Base-by-base conservation (phyloP, 2,329 filamentous ascomycete species). In the Didymellaceae sp. region DNA sequence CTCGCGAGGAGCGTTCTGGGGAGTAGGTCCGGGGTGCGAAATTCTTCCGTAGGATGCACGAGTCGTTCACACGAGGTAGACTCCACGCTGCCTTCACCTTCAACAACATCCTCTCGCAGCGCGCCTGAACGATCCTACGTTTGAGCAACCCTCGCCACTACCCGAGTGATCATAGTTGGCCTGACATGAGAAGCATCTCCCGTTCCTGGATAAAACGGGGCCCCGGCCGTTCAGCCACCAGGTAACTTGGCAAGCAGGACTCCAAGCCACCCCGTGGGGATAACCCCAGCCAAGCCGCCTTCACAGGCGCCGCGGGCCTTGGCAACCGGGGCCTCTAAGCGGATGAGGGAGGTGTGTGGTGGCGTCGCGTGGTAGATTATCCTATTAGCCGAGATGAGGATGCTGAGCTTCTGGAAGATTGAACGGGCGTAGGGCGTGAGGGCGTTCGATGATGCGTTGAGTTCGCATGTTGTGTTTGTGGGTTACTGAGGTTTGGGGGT, bases 201-300 rank as follows among this genome's bases (percentile, higher is more conserved):
- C 30, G 32, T 28, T 44, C 31, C 41, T 44, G 41, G 17, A 25
- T 35, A 16, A 13, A 44, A 14, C 11, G 26, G 35, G 20, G 21
- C n/a, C n/a, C n/a, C n/a, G n/a, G n/a, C n/a, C 18, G 3, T 20
- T 11, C 8, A 32, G 41, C 41, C 41, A 35, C 41, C n/a, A 18
- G 16, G 9, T 35, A 22, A 11, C 2, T 28, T n/a, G n/a, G n/a
- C n/a, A n/a, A n/a, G n/a, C n/a, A n/a, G n/a, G n/a, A 28, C 10
- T 13, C 5, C 7, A 28, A 13, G 26, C n/a, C n/a, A 26, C 41
- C 41, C 41, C 22, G 18, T 31, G 43, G 43, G 33, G 43, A 20
- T 38, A 38, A 38, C 25, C 43, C 43, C 43, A 18, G 33, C 43
- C 33, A 38, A 45, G 33, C 24, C 33, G 33, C 33, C 33, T 45